A percentile compares a stretch with the other conserved stretches of the same genome.
Conservation (phyloP, 805 yeast species). For the Wickerhamiella occidentalis region DNA sequence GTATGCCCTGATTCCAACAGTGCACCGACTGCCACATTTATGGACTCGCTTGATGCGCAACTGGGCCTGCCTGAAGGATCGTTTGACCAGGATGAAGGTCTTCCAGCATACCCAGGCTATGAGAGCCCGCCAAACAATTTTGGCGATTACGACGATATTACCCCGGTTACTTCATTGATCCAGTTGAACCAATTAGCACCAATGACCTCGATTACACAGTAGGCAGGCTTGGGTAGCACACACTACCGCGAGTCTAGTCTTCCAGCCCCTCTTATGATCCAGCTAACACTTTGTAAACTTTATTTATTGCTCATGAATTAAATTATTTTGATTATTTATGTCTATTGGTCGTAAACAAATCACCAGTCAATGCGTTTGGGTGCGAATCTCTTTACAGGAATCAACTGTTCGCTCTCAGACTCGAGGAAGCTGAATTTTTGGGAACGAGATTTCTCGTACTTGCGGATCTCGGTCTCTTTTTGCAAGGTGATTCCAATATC, state of each 20-base stretch:
- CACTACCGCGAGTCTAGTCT: too few species aligned
- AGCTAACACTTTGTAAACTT: too few species aligned
- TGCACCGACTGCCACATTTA: slow-evolving; percentile 2
- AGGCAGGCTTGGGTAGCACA: too few species aligned
- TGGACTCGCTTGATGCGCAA: slow-evolving; percentile 4
- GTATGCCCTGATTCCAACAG: neutral
- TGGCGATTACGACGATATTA: slow-evolving; percentile 1
- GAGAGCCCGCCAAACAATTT: slow-evolving; percentile 5
- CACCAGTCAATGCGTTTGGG: slow-evolving; percentile 10
- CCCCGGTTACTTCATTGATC: neutral
- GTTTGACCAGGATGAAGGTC: slow-evolving; percentile 6
- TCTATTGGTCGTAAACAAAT: neutral
- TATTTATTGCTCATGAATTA: neutral
- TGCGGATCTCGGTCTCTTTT: slow-evolving; percentile 62
- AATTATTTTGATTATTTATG: neutral
- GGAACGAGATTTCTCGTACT: slow-evolving; percentile 68
- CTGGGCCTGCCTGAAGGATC: neutral
- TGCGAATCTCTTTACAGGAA: slow-evolving; percentile 4
- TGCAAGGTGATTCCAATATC: slow-evolving; percentile 93
- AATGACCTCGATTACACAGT: neutral
- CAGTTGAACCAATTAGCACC: neutral
- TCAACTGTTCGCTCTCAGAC: slow-evolving; percentile 47
- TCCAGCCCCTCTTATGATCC: too few species aligned
- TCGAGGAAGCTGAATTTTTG: slow-evolving; percentile 82
- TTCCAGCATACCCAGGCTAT: slow-evolving; percentile 8